Evolutionary conservation across 2,329 filamentous ascomycete species (phyloP).

Genomic region (Fusarium buxicola): DNA sequence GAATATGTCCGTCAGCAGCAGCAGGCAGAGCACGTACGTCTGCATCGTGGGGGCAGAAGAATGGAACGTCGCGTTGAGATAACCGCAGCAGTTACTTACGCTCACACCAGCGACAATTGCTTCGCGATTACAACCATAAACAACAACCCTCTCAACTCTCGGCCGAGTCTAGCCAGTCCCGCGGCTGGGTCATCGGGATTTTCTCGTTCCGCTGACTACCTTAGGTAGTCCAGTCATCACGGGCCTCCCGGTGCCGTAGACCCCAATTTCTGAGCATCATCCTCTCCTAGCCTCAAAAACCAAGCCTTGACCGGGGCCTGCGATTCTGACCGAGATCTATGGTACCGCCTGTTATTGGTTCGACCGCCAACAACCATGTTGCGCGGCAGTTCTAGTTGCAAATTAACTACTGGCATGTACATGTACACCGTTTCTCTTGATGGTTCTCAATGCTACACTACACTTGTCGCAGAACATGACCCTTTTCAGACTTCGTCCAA

Average conservation of each 20-base stretch:
- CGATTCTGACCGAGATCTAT: slow-evolving; percentile 43
- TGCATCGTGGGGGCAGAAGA: slow-evolving; percentile 32
- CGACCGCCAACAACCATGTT: slow-evolving; percentile 4
- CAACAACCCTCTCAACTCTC: slow-evolving; percentile 9
- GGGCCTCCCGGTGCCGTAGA: slow-evolving; percentile 36
- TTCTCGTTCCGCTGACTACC: slow-evolving; percentile 8
- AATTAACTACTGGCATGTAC: background rate
- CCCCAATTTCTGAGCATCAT: slow-evolving; percentile 32
- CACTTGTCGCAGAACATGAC: slow-evolving; percentile 1
- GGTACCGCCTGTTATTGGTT: slow-evolving; percentile 39
- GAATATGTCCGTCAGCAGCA: slow-evolving; percentile 11
- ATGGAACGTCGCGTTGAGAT: slow-evolving; percentile 38
- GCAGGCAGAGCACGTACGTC: slow-evolving; percentile 7
- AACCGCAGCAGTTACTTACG: slow-evolving; percentile 16
- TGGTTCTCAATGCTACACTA: background rate
- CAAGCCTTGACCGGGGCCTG: slow-evolving; percentile 25
- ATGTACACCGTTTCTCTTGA: background rate
- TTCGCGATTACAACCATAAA: slow-evolving; percentile 2
- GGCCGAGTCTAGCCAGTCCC: slow-evolving; percentile 8
- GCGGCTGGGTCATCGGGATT: slow-evolving; percentile 25
- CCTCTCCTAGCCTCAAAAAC: slow-evolving; percentile 3
- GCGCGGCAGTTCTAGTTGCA: slow-evolving; percentile 9
- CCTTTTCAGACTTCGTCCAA: background rate
- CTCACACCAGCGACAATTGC: slow-evolving; percentile 10
- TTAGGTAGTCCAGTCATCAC: slow-evolving; percentile 26